phyloP scores from a whole-genome alignment of 2,329 filamentous ascomycete genomes.

The Fusarium sp. region DNA sequence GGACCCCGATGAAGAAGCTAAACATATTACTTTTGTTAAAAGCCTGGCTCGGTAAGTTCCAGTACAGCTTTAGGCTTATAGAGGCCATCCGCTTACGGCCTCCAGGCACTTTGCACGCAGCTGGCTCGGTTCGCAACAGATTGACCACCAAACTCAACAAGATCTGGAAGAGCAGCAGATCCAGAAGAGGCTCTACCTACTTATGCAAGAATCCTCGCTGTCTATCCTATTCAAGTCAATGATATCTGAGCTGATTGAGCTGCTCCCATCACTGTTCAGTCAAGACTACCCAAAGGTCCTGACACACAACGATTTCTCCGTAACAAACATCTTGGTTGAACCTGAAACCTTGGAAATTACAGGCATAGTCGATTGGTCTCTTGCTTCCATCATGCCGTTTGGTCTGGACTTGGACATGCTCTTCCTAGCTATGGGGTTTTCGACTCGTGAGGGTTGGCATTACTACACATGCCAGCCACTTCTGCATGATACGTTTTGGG shows the following conservation, averaged over 20 bases:
- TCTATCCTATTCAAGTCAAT: slow-evolving; percentile 18
- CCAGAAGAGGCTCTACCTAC: slow-evolving; percentile 31
- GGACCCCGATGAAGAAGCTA: slow-evolving; percentile 27
- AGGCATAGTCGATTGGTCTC: slow-evolving; percentile 46
- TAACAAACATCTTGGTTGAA: slow-evolving; percentile 46
- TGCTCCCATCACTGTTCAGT: slow-evolving; percentile 40
- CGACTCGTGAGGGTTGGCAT: slow-evolving; percentile 42
- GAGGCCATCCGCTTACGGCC: slow-evolving; percentile 5
- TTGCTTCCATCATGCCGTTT: slow-evolving; percentile 39
- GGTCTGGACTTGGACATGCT: slow-evolving; percentile 39
- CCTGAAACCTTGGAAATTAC: slow-evolving; percentile 38
- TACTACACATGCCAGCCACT: slow-evolving; percentile 40
- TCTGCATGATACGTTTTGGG: slow-evolving; percentile 41
- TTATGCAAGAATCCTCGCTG: slow-evolving; percentile 9
- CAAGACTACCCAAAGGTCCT: slow-evolving; percentile 44
- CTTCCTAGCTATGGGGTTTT: slow-evolving; percentile 41
- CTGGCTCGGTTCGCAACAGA: slow-evolving; percentile 23
- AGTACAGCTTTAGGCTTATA: too few species aligned
- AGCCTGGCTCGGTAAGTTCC: slow-evolving; percentile 25
- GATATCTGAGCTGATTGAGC: slow-evolving; percentile 28
- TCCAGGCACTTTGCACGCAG: slow-evolving; percentile 44
- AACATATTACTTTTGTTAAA: slow-evolving; percentile 26
- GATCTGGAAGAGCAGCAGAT: too few species aligned
- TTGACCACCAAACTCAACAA: slow-evolving; percentile 17
- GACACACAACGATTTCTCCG: slow-evolving; percentile 44